Base-by-base conservation (phyloP, 306 rosid genomes). In the Acacia crassicarpa region DNA sequence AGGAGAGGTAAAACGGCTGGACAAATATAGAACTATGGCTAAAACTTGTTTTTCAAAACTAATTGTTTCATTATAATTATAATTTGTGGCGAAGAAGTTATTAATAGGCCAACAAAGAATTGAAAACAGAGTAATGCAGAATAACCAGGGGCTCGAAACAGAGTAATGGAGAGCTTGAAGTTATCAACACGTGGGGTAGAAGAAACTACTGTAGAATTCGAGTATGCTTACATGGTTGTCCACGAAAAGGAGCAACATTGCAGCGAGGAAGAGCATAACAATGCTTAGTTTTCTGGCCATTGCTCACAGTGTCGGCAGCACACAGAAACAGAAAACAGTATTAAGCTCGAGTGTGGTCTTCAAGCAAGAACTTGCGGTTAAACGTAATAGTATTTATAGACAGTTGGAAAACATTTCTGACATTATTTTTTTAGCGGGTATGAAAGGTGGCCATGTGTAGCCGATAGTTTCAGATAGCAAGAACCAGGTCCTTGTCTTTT, bases 221-320 rank as follows among this genome's bases (percentile, higher is more conserved):
- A 35, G 62, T 67, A 13, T 23, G 68, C 91, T 83, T 89, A 90
- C 97, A 70, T 86, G 83, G 78, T 69, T 87, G 22, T 90, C 88
- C 25, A 22, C 78, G 6, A 79, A 40, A 75, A 83, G 77, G 38
- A 85, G 78, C 38, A 86, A 72, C 79, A 86, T 65, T 67, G 76
- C 22, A 22, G 76, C 35, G 3, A 78, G 32, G 38, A 9, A 75
- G 59, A 87, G 25, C 49, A 81, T 15, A 51, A 70, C 1, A 43
- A 76, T 6, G 79, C 44, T 62, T 3, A 54, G 30, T 58, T 74
- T 80, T 38, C 20, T 80, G 20, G 82, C 86, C 91, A 90, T 92
- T 86, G 78, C 71, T 80, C 22, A 68, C 44, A 12, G 7, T 1
- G 23, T 12, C 33, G 51, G 51, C 35, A 8, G 15, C 67, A 33